Percentiles rank a stretch among this genome's conserved stretches.
Evolutionary conservation across 345 rosid species (phyloP).

Genomic region (Toxicodendron radicans): DNA sequence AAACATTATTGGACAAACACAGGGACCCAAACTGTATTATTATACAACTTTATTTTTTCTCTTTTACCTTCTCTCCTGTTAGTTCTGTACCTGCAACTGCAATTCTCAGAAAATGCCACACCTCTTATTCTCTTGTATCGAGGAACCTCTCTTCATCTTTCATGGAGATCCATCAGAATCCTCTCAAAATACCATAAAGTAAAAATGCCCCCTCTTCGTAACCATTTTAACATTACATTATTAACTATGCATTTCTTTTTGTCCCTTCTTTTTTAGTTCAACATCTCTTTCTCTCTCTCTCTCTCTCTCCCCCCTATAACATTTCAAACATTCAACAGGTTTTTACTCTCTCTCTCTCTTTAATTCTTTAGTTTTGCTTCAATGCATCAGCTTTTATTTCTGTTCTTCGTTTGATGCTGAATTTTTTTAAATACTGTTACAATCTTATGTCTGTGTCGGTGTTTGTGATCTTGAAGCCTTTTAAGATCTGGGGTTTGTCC

Average conservation of each 20-base stretch:
- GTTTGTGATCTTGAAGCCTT: background rate
- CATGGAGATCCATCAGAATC: conserved; percentile 41
- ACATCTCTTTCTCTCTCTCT: background rate
- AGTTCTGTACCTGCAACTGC: conserved; percentile 37
- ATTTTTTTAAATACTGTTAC: conserved; percentile 11
- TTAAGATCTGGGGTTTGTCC: conserved; percentile 38
- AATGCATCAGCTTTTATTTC: conserved; percentile 21
- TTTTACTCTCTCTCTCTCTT: conserved; percentile 18
- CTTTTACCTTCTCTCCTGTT: background rate
- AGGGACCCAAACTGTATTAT: conserved; percentile 32
- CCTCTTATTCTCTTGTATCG: conserved; percentile 44
- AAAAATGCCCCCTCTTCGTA: conserved; percentile 19
- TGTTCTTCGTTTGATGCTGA: conserved; percentile 8
- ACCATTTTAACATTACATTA: conserved; percentile 9
- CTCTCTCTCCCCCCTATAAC: background rate
- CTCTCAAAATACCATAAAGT: conserved; percentile 22
- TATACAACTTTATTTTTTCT: conserved; percentile 1
- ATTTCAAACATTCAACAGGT: conserved; percentile 28
- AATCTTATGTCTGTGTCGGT: background rate
- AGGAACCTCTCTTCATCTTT: conserved; percentile 35
- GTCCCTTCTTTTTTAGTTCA: conserved; percentile 16
- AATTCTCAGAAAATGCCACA: conserved; percentile 50
- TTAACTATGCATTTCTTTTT: conserved; percentile 15
- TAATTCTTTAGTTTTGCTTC: conserved; percentile 11
- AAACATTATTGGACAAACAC: conserved; percentile 21